phyloP scores from a whole-genome alignment of 2,329 filamentous ascomycete genomes.

The Leptographium flavum region DNA sequence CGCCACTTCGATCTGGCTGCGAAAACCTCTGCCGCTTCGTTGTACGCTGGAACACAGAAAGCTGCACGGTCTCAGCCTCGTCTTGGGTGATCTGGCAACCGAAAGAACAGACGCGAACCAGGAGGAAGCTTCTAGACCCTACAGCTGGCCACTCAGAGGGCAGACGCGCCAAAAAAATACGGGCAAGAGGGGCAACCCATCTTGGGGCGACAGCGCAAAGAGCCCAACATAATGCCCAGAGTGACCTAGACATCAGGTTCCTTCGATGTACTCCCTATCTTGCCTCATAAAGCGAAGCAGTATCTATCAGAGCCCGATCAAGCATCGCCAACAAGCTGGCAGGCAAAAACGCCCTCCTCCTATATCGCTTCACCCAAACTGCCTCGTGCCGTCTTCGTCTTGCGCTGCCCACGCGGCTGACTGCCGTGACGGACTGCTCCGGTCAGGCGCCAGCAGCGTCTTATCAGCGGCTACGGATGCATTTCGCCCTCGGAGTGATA shows the following conservation, averaged over 20 bases:
- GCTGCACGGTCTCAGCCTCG: background rate
- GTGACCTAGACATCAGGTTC: background rate
- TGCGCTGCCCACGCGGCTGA: no score
- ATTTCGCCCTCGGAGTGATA: constrained; percentile 28
- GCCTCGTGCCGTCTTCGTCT: no score
- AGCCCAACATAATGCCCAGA: constrained; percentile 7
- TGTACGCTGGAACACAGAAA: background rate
- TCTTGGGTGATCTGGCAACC: background rate
- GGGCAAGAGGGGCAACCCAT: constrained; percentile 1
- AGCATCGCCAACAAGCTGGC: no score
- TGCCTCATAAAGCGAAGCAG: background rate
- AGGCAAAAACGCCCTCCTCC: no score
- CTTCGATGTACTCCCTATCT: background rate
- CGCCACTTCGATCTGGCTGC: no score
- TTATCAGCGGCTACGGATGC: constrained; percentile 2
- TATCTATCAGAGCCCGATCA: no score
- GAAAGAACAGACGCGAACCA: background rate
- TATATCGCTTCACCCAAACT: no score
- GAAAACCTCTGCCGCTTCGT: no score
- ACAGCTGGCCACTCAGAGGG: background rate
- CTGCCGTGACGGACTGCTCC: no score
- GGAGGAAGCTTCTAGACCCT: constrained; percentile 5
- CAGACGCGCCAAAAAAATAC: background rate
- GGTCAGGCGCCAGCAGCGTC: no score
- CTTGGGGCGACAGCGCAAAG: background rate